Evolutionary conservation across 768 basidiomycete genomes (phyloP), one percentile per base, ranked within the genome.

Genomic region (Cyathus striatus): DNA sequence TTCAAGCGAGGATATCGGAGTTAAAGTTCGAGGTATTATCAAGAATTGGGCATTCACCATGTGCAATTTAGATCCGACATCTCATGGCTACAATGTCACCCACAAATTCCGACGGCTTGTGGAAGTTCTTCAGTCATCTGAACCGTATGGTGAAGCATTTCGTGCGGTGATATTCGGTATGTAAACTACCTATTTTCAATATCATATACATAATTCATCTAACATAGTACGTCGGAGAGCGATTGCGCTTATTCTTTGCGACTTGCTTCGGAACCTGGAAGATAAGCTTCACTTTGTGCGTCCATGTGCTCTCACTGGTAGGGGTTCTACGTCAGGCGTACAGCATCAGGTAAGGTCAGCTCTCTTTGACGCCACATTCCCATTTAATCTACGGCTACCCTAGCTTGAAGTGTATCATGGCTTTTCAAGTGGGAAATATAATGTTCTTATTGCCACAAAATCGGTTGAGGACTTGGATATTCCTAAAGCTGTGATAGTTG

Each of bases 131-230:
- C 72, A 72, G 43, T 68, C 74, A 1, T 83, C 74, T 53, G 66
- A 69, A 44, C 61, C 68, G 12, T 69, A 75, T 37, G 78, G 76
- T 4, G 72, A 79, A 40, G 50, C 56, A 3, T 89, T 90, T 53
- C 76, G 84, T 35, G 83, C 78, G 13, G 68, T 90, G 18, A 55
- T 84, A 27, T 70, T 79, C 48, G 86, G 88, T 87, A 50, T 43
- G 72, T 54, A 13, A 6, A 23, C 6, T 14, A 23, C 22, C 24
- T 14, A 40, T 20, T 25, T 47, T 20, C 4, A 17, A 30, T 42
- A 21, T 27, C 17, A n/a, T 24, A 6, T 16, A 26, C 43, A 54
- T 44, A 43, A 35, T 43, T 43, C 10, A 35, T 39, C 43, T 33
- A 26, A n/a, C n/a, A 1, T 49, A 89, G 85, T 86, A 2, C 72